A percentile compares a stretch with the other conserved stretches of the same genome.
Evolutionary conservation across 2,329 filamentous ascomycete species (phyloP).

Genomic region (Scytalidium lignicola): DNA sequence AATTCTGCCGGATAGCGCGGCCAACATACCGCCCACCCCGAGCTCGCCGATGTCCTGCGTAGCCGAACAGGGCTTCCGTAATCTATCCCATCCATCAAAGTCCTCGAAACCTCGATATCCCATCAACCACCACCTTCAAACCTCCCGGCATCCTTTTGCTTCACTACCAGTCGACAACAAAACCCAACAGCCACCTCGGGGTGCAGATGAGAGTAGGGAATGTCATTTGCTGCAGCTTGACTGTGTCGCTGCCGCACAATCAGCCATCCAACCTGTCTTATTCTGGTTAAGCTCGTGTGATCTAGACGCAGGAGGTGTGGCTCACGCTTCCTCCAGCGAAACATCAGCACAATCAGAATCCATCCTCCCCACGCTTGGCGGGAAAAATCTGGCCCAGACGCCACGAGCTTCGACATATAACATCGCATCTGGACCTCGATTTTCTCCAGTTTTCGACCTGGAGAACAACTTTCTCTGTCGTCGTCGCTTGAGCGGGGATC

Average conservation of each 20-base stretch:
- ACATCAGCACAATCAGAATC: slow-evolving; percentile 1
- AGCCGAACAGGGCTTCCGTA: not conserved
- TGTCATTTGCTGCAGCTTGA: slow-evolving; percentile 15
- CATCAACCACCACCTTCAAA: too few relatives aligned
- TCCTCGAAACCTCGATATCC: not conserved
- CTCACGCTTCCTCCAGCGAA: slow-evolving; percentile 8
- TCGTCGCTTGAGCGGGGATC: slow-evolving; percentile 16
- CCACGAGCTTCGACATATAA: slow-evolving; percentile 7
- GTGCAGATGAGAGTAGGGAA: not conserved
- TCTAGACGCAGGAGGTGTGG: slow-evolving; percentile 9
- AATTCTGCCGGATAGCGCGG: not conserved
- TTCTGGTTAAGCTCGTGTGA: slow-evolving; percentile 17
- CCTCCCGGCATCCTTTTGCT: too few relatives aligned
- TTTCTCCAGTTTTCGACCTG: slow-evolving; percentile 3
- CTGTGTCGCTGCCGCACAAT: slow-evolving; percentile 3
- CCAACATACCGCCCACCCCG: not conserved
- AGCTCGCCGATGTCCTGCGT: not conserved
- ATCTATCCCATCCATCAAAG: not conserved
- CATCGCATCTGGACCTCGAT: slow-evolving; percentile 1
- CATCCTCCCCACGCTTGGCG: slow-evolving; percentile 21
- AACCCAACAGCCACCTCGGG: too few relatives aligned
- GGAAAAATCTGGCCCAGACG: slow-evolving; percentile 18
- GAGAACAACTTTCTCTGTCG: not conserved
- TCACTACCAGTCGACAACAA: too few relatives aligned
- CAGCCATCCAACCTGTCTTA: slow-evolving; percentile 6